Evolutionary conservation across 257 asterid genomes (phyloP).

Genomic region (Ligustrum vulgare): DNA sequence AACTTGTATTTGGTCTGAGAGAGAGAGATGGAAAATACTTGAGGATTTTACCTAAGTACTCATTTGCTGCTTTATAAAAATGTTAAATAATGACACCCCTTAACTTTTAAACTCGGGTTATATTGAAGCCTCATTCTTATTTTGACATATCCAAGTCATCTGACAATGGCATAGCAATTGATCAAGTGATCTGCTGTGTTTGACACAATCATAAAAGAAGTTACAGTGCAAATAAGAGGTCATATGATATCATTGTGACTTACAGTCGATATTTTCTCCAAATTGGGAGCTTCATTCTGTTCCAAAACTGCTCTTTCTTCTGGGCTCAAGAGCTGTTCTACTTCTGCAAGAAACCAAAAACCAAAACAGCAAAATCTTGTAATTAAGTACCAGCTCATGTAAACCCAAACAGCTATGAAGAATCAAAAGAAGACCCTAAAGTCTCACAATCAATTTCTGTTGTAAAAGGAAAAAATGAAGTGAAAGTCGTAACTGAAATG

Average conservation of each 20-base stretch:
- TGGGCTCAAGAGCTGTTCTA: constrained; percentile 66
- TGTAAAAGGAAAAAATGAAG: background rate
- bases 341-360: constrained; percentile 53
- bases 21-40: background rate
- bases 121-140: background rate
- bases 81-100: background rate
- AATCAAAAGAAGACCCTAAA: background rate
- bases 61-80: background rate
- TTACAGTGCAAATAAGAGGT: background rate
- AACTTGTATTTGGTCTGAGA: background rate
- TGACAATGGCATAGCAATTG: background rate
- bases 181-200: background rate
- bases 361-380: background rate
- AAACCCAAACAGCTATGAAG: background rate
- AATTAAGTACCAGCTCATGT: background rate
- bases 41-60: background rate
- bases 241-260: constrained; percentile 25
- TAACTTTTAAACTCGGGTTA: background rate
- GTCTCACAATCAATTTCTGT: background rate
- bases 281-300: constrained; percentile 43
- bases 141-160: background rate
- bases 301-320: constrained; percentile 79
- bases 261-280: constrained; percentile 73
- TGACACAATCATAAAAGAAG: constrained; percentile 1
- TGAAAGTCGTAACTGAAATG: background rate